These are phyloP conservation scores for Cryptosporidium sp. DNA, from an alignment of 169 alveolate species.

Conservation along the genomic window DNA sequence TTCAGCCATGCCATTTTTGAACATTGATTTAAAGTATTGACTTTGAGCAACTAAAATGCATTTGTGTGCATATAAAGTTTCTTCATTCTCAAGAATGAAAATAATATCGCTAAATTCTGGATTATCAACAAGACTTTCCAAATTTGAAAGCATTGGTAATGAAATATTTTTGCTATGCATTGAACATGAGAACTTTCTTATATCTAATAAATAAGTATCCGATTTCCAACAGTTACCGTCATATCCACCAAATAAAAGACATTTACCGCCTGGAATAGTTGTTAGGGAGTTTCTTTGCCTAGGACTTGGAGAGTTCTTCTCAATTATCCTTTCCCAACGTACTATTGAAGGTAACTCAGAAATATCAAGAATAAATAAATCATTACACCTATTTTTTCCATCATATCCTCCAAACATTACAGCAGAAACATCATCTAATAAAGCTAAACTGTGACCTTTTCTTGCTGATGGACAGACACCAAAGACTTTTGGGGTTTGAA, in stretches of 20 bases:
- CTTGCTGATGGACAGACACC: conserved; percentile 83
- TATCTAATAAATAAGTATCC: conserved; percentile 79
- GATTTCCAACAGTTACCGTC: conserved; percentile 80
- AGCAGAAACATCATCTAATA: conserved; percentile 64
- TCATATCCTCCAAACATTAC: conserved; percentile 73
- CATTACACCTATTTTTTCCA: conserved; percentile 51
- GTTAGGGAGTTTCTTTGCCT: conserved; percentile 67
- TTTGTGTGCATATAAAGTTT: conserved; percentile 56
- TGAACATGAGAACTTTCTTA: conserved; percentile 32
- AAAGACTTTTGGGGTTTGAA: conserved; percentile 70
- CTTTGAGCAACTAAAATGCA: conserved; percentile 61
- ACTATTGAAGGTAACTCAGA: conserved; percentile 42
- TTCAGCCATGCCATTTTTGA: conserved; percentile 58
- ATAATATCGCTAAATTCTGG: conserved; percentile 72
- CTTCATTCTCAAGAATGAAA: conserved; percentile 38
- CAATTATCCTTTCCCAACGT: conserved; percentile 55
- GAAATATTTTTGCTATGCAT: conserved; percentile 33
- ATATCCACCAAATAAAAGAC: conserved; percentile 83
- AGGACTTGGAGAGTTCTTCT: conserved; percentile 38
- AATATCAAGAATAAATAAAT: conserved; percentile 47
- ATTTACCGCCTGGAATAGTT: conserved; percentile 57
- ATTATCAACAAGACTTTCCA: conserved; percentile 60
- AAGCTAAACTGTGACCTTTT: conserved; percentile 79
- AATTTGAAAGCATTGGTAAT: conserved; percentile 66
- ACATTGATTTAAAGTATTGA: conserved; percentile 63